Evolutionary conservation across 1,284 basidiomycete genomes (phyloP).

Genomic region (Puccinia polysora): DNA sequence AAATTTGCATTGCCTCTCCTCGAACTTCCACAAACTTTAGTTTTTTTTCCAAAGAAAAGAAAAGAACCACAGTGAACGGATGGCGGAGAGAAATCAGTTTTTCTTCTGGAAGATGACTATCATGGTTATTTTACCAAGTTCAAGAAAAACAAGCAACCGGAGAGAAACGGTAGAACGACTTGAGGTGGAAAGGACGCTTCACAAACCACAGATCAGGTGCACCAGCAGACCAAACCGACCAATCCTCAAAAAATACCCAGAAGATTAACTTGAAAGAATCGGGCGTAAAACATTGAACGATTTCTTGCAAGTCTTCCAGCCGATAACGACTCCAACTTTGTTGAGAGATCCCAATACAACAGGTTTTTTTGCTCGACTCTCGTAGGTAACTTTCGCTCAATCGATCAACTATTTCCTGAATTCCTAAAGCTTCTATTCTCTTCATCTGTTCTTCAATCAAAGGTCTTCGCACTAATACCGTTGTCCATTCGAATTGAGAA

Average conservation of each 20-base stretch:
- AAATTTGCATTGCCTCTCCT: constrained; percentile 65
- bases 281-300: constrained; percentile 74
- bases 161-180: no score
- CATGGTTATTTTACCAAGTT: no score
- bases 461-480: constrained; percentile 64
- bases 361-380: constrained; percentile 67
- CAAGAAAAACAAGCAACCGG: no score
- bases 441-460: constrained; percentile 66
- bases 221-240: constrained; percentile 71
- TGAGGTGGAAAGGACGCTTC: background rate
- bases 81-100: no score
- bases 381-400: constrained; percentile 60
- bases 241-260: constrained; percentile 81
- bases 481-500: background rate
- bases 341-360: constrained; percentile 69
- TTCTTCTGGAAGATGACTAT: no score
- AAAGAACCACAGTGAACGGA: background rate
- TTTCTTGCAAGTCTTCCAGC: constrained; percentile 69
- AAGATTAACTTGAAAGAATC: constrained; percentile 70
- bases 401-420: constrained; percentile 60
- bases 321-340: constrained; percentile 72
- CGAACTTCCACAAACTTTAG: constrained; percentile 66
- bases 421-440: constrained; percentile 62
- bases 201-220: constrained; percentile 77
- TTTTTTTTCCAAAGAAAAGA: constrained; percentile 65